These are phyloP conservation scores for Mycena galericulata DNA, from an alignment of 768 basidiomycete genomes.

Conservation along the genomic window DNA sequence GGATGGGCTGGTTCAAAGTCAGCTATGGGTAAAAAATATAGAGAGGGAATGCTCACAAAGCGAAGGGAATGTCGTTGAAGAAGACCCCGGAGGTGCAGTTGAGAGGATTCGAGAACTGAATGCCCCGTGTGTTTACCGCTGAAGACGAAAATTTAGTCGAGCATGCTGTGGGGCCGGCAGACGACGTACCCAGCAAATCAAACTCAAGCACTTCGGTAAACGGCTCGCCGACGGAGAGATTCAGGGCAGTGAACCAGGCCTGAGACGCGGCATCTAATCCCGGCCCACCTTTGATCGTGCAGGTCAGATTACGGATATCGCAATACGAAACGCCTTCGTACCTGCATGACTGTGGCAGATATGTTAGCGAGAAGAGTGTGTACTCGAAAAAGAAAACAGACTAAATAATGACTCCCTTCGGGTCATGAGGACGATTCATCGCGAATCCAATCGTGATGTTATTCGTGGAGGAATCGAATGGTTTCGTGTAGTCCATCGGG, in stretches of 20 bases:
- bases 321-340: conserved; percentile 1
- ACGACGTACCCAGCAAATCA: conserved; percentile 24
- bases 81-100: conserved; percentile 21
- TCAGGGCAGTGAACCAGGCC: conserved; percentile 23
- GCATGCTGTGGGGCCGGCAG: not conserved
- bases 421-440: conserved; percentile 25
- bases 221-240: not conserved
- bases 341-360: conserved; percentile 17
- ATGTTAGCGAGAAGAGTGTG: not conserved
- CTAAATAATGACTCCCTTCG: conserved; percentile 26
- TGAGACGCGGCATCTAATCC: conserved; percentile 20
- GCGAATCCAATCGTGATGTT: conserved; percentile 25
- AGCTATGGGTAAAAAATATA: not conserved
- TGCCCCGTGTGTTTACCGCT: conserved; percentile 28
- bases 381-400: conserved; percentile 7
- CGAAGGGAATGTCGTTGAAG: conserved; percentile 3
- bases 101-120: conserved; percentile 18
- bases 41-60: conserved; percentile 11
- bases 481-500: conserved; percentile 23
- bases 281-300: conserved; percentile 17
- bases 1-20: conserved; percentile 8
- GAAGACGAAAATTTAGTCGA: not conserved
- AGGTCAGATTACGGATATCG: not conserved
- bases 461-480: conserved; percentile 14
- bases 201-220: conserved; percentile 16